Evolutionary conservation across 2,329 filamentous ascomycete genomes (phyloP).

Genomic region (Raffaelea deltoideospora): DNA sequence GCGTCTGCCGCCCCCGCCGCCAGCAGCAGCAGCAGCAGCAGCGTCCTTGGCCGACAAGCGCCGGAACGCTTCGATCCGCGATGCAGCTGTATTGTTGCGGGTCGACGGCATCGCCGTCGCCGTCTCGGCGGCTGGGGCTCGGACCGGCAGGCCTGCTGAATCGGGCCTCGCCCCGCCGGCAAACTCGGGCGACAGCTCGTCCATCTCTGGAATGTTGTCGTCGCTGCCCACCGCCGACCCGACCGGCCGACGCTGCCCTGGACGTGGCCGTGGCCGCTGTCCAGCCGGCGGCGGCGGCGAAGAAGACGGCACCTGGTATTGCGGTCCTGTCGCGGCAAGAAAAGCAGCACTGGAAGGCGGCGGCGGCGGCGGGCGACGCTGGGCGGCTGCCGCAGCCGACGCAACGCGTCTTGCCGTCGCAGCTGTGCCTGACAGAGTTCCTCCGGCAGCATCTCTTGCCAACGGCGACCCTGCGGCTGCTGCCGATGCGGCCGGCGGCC

Average conservation of each 20-base stretch:
- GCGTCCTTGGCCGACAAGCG: neutral
- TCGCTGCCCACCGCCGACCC: constrained; percentile 9
- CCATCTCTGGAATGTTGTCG: constrained; percentile 12
- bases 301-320: neutral
- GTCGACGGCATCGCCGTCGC: too few species aligned
- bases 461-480: neutral
- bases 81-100: neutral
- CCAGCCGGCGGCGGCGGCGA: constrained; percentile 1
- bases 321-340: neutral
- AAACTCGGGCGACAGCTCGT: constrained; percentile 20
- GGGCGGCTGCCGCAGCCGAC: too few species aligned
- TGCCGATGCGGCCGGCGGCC: neutral
- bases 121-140: neutral
- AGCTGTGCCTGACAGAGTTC: too few species aligned
- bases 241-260: neutral
- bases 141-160: too few species aligned
- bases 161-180: neutral
- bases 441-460: too few species aligned
- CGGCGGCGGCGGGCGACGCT: too few species aligned
- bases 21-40: neutral
- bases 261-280: neutral
- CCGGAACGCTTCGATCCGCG: too few species aligned
- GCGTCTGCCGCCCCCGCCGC: too few species aligned
- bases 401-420: too few species aligned
- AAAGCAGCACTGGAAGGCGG: too few species aligned